Evolutionary conservation across 768 basidiomycete genomes (phyloP).

Genomic region (Infundibulicybe gibba): DNA sequence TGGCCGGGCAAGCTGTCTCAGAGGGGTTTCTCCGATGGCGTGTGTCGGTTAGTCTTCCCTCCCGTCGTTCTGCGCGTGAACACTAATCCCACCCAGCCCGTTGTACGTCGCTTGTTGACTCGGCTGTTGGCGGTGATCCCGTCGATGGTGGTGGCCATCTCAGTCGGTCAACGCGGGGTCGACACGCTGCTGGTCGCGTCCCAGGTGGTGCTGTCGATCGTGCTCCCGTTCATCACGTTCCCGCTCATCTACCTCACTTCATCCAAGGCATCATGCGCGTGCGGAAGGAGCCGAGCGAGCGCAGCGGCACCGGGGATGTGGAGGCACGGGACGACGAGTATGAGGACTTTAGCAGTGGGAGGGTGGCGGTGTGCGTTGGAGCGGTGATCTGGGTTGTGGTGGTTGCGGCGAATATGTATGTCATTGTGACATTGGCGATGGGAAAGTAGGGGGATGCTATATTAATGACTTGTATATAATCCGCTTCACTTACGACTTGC

Average conservation of each 20-base stretch:
- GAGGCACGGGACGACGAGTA: constrained; percentile 25
- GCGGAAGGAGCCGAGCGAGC: constrained; percentile 24
- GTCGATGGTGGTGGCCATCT: constrained; percentile 72
- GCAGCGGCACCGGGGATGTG: constrained; percentile 9
- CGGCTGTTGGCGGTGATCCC: constrained; percentile 81
- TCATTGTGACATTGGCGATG: constrained; percentile 55
- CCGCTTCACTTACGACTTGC: no score
- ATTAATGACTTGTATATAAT: neutral
- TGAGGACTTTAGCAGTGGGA: constrained; percentile 65
- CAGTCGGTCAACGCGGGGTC: constrained; percentile 67
- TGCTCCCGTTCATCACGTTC: constrained; percentile 82
- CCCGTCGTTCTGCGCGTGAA: constrained; percentile 2
- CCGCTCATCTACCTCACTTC: constrained; percentile 79
- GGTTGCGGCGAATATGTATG: constrained; percentile 72
- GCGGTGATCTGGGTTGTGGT: constrained; percentile 62
- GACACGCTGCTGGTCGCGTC: constrained; percentile 78
- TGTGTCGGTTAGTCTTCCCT: constrained; percentile 51
- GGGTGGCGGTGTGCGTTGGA: constrained; percentile 45
- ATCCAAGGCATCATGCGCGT: constrained; percentile 71
- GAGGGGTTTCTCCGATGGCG: constrained; percentile 91
- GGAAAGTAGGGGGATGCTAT: constrained; percentile 16
- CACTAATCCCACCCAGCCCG: constrained; percentile 42
- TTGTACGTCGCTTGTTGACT: constrained; percentile 78
- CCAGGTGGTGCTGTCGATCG: constrained; percentile 81
- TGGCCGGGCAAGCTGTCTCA: constrained; percentile 86